These are phyloP conservation scores for Vicia sativa DNA, from an alignment of 306 rosid species.

Conservation along the genomic window DNA sequence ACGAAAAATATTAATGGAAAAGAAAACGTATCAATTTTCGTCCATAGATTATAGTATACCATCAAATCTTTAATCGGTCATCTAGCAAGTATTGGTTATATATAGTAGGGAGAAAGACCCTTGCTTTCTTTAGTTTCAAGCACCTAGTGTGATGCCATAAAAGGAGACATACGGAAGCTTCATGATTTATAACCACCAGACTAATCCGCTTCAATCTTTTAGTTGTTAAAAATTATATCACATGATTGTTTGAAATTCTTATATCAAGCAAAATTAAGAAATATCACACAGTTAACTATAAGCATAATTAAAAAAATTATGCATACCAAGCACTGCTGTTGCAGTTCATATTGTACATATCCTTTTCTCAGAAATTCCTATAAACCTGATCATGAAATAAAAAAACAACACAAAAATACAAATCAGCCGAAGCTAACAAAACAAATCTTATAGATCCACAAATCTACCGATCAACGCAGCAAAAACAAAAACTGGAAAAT, in stretches of 20 bases:
- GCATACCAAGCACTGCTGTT: slow-evolving; percentile 45
- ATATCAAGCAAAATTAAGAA: background rate
- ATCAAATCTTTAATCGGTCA: background rate
- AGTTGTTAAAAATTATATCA: background rate
- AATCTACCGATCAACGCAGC: background rate
- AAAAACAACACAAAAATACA: slow-evolving; percentile 22
- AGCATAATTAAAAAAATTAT: background rate
- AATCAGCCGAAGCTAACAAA: slow-evolving; percentile 8
- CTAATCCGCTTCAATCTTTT: slow-evolving; percentile 2
- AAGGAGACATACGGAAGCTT: background rate
- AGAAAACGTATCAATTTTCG: background rate
- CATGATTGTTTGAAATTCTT: background rate
- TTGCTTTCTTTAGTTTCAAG: slow-evolving; percentile 3
- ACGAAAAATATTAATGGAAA: background rate
- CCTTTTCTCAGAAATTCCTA: slow-evolving; percentile 43
- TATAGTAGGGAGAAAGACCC: slow-evolving; percentile 1
- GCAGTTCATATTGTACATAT: slow-evolving; percentile 40
- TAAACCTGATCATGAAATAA: slow-evolving; percentile 42
- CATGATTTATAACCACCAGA: slow-evolving; percentile 6
- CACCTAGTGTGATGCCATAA: slow-evolving; percentile 7
- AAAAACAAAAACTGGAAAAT: background rate
- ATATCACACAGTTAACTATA: background rate
- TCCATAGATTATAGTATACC: background rate
- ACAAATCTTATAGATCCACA: background rate
- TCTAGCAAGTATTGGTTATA: background rate